These are phyloP conservation scores for Madurella mycetomatis DNA, from an alignment of 2,329 filamentous ascomycete genomes.

Conservation along the genomic window DNA sequence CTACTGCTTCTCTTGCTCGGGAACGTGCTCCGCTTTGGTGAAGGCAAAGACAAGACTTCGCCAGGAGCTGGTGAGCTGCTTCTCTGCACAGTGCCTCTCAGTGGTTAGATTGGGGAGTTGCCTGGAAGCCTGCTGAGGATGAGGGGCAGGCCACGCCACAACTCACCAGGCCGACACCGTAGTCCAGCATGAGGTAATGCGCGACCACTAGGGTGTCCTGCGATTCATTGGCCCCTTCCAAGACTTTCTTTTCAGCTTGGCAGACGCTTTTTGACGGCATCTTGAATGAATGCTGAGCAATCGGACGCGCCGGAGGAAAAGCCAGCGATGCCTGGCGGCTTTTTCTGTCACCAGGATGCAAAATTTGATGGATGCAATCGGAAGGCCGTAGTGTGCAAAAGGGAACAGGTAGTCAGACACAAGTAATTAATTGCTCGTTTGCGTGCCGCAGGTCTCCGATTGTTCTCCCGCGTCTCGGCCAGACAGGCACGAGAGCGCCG, in stretches of 20 bases:
- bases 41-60: neutral
- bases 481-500: conserved; percentile 9
- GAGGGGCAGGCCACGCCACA: conserved; percentile 21
- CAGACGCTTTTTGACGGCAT: conserved; percentile 25
- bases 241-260: conserved; percentile 26
- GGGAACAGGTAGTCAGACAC: neutral
- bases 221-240: conserved; percentile 34
- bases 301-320: neutral
- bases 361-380: neutral
- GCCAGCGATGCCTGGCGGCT: conserved; percentile 6
- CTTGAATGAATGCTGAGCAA: conserved; percentile 1
- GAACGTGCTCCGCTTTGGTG: conserved; percentile 4
- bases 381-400: neutral
- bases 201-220: conserved; percentile 44
- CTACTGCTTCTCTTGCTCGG: neutral
- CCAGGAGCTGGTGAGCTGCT: conserved; percentile 23
- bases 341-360: neutral
- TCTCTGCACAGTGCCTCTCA: conserved; percentile 17
- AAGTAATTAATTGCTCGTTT: no score
- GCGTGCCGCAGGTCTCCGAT: neutral
- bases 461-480: neutral
- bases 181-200: conserved; percentile 35
- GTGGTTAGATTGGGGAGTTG: conserved; percentile 5
- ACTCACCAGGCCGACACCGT: conserved; percentile 38
- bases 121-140: conserved; percentile 1